Evolutionary conservation across 2,329 filamentous ascomycete species (phyloP).

Genomic region (Cordyceps javanica): DNA sequence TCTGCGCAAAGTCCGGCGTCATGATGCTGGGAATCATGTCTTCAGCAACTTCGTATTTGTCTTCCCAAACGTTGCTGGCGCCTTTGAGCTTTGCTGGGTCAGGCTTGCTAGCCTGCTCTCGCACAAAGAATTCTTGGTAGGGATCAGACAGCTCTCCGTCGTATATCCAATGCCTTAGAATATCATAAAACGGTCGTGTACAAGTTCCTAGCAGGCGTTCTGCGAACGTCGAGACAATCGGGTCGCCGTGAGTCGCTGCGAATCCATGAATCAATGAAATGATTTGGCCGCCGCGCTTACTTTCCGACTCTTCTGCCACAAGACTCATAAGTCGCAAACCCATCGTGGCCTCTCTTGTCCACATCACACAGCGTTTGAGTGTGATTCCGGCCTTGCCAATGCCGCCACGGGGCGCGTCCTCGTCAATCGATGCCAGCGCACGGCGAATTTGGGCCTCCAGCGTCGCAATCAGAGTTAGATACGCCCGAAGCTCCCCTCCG

Average conservation of each 20-base stretch:
- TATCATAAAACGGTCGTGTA: slow-evolving; percentile 92
- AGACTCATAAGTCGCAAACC: slow-evolving; percentile 87
- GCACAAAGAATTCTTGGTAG: slow-evolving; percentile 91
- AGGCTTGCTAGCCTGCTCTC: slow-evolving; percentile 59
- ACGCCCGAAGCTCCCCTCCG: slow-evolving; percentile 76
- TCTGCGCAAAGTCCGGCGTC: slow-evolving; percentile 87
- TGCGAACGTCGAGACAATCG: slow-evolving; percentile 87
- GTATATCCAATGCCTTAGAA: slow-evolving; percentile 95
- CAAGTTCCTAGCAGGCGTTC: slow-evolving; percentile 82
- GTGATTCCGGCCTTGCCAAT: slow-evolving; percentile 87
- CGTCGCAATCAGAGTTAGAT: slow-evolving; percentile 84
- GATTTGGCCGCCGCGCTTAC: slow-evolving; percentile 78
- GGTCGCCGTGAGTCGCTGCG: slow-evolving; percentile 89
- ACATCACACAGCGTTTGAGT: slow-evolving; percentile 89
- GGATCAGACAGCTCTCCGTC: slow-evolving; percentile 97
- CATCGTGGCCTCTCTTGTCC: slow-evolving; percentile 97
- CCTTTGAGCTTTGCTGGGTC: slow-evolving; percentile 50
- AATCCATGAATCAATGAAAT: slow-evolving; percentile 92
- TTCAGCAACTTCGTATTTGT: slow-evolving; percentile 84
- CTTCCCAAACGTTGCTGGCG: slow-evolving; percentile 92
- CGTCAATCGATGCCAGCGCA: slow-evolving; percentile 69
- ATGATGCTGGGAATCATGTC: slow-evolving; percentile 91
- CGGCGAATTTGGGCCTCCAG: slow-evolving; percentile 86
- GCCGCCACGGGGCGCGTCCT: slow-evolving; percentile 58
- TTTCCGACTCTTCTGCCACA: slow-evolving; percentile 85